Base-by-base conservation (phyloP, 441 rosid species). In the Euphorbia corollata region DNA sequence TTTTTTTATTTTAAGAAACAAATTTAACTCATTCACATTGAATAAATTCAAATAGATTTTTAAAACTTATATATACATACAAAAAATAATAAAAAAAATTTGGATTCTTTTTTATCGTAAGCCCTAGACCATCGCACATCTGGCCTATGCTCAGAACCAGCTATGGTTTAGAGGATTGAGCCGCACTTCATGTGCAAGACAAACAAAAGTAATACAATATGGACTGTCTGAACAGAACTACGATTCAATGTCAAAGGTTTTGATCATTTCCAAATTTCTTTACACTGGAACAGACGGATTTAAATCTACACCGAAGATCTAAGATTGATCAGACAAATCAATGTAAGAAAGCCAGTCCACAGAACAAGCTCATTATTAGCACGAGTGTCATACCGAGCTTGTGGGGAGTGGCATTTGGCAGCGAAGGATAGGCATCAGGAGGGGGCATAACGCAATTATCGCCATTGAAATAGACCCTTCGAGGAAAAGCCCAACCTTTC, bases 381-480 rank as follows among this genome's bases (percentile, higher is more conserved):
- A 69, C 1, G 18, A 56, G 39, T 1, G 48, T 61, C 32, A 89
- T 79, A 61, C 62, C 45, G 19, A 61, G 62, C 32, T 56, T 73
- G 71, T 78, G 79, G 67, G 63, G 78, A 74, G 83, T 73, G 22
- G 80, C 81, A 71, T 82, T 92, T 8, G 98, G 97, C 77, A 87
- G 74, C 81, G 86, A 85, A 5, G 98, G 98, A 75, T 92, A 92
- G 61, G 84, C 71, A 64, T 88, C 96, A 11, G 97, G 98, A 67
- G 93, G 88, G 16, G 95, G 98, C 98, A 91, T 87, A 53, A 89
- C 96, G 23, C 96, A 92, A 45, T 87, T 85, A 57, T 92, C 96
- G 2, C 98, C 96, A 36, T 89, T 92, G 68, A 89, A 92, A 76
- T 92, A 89, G 55, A 89, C 81, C 72, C 95, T 75, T 10, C 87